A percentile compares a stretch with the other conserved stretches of the same genome.
Conservation (phyloP, 129 eudicot species). For the Escallonia herrerae region DNA sequence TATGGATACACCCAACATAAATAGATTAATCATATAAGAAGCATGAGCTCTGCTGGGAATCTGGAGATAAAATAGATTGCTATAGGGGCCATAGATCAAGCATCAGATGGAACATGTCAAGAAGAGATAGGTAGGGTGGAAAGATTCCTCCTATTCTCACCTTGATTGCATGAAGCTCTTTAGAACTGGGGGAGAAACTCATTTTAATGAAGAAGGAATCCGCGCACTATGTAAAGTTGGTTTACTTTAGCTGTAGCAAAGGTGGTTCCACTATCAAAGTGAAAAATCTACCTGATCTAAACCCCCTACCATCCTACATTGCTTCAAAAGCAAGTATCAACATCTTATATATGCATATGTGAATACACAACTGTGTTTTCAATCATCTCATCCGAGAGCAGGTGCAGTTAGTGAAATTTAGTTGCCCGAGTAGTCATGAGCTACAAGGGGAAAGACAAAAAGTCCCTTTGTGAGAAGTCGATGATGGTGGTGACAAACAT, state of each 20-base stretch:
- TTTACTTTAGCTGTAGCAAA: slow-evolving; percentile 22
- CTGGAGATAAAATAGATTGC: slow-evolving; percentile 7
- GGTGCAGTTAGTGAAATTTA: background rate
- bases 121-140: background rate
- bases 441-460: slow-evolving; percentile 25
- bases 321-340: slow-evolving; percentile 1
- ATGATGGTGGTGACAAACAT: slow-evolving; percentile 44
- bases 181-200: background rate
- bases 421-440: slow-evolving; percentile 17
- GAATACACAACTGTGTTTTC: background rate
- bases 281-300: background rate
- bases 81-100: background rate
- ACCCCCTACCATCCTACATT: background rate
- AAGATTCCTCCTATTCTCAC: slow-evolving; percentile 22
- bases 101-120: background rate
- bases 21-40: background rate
- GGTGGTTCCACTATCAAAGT: slow-evolving; percentile 16
- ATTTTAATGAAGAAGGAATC: background rate
- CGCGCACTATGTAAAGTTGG: slow-evolving; percentile 1
- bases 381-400: background rate
- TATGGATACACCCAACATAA: background rate
- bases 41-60: slow-evolving; percentile 16
- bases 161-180: background rate
- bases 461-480: slow-evolving; percentile 39
- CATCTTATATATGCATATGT: background rate